Evolutionary conservation across 768 basidiomycete genomes (phyloP), one percentile per base, ranked within the genome.

Genomic region (Russula sp.): DNA sequence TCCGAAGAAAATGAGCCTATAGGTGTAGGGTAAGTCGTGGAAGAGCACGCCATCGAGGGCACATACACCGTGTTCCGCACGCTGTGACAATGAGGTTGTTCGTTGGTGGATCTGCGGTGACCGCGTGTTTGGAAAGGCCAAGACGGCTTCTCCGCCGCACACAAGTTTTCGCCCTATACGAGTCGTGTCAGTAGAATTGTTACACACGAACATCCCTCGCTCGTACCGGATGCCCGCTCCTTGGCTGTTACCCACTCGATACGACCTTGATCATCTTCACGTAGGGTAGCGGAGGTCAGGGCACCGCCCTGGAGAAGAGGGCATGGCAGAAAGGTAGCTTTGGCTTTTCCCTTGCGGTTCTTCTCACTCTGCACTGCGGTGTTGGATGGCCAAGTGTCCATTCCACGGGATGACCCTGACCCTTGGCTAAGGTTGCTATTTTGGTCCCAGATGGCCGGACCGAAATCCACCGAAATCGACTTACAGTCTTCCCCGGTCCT

Each of bases 1-100:
- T 85, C 51, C 87, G 83, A 53, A 92, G 77, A 69, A 89, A 90
- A 61, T 86, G 84, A 16, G 87, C 81, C 90, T 93, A 64, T 20
- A 52, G 40, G 54, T 30, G 28, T 18, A 38, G 26, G 20, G 63
- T 53, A 36, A 34, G 48, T 40, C 52, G 56, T 50, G 57, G 53
- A 65, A 13, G 40, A 20, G 16, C 32, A 59, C 62, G 59, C 44
- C 32, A 20, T 18, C 44, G 3, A 59, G 26, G 36, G 7, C 22
- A 63, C 82, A 57, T 72, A 92, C 90, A 26, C 86, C 86, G 76
- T 85, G 83, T 72, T 90, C 87, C 6, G 83, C 81, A 11, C 80
- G 81, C 60, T 84, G 80, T n/a, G 70, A 71, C n/a, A 76, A 67
- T 42, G 76, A 77, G 30, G 74, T 73, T 30, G 70, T 71, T 20